Base-by-base conservation (phyloP, 768 basidiomycete genomes). In the Mycena venus region DNA sequence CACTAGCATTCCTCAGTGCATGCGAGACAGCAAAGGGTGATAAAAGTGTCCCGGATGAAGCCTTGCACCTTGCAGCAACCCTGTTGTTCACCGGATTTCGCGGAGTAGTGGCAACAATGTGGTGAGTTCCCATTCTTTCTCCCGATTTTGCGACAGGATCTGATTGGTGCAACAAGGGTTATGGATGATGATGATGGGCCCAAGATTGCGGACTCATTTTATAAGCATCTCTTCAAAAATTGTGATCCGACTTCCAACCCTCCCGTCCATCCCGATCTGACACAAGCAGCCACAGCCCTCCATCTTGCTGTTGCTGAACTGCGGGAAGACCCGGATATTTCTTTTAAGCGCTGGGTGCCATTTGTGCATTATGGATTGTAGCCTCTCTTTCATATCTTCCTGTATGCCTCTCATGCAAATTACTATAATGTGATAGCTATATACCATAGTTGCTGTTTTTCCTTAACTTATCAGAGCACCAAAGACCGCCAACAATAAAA, bases 11-110 rank as follows among this genome's bases (percentile, higher is more conserved):
- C 51, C 78, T 84, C 11, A 80, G 79, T 27, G 84, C 84, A 19
- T 84, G 84, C 47, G 76, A 84, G 59, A 84, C 83, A 0, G 83
- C 81, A 4, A 79, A 38, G 62, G 82, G 80, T 4, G 79, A 80
- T 32, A 19, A 68, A 31, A 47, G n/a, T 12, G 67, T 72, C 19
- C 79, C 80, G 4, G 80, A 82, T 42, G 80, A 83, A 17, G 42
- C 42, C 14, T 15, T 42, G 42, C 42, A 42, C 42, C 42, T 42
- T 42, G 42, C 42, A 42, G 42, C 5, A 42, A 42, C 42, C 19
- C 40, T 42, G 40, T 42, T 42, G n/a, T n/a, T n/a, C n/a, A n/a
- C n/a, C n/a, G n/a, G n/a, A n/a, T n/a, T n/a, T n/a, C n/a, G n/a
- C n/a, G 36, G 42, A 42, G 42, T 42, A 42, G 63, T 80, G 36